Evolutionary conservation across 2,329 filamentous ascomycete genomes (phyloP), one percentile per base, ranked within the genome.

Genomic region (Claviceps sp.): DNA sequence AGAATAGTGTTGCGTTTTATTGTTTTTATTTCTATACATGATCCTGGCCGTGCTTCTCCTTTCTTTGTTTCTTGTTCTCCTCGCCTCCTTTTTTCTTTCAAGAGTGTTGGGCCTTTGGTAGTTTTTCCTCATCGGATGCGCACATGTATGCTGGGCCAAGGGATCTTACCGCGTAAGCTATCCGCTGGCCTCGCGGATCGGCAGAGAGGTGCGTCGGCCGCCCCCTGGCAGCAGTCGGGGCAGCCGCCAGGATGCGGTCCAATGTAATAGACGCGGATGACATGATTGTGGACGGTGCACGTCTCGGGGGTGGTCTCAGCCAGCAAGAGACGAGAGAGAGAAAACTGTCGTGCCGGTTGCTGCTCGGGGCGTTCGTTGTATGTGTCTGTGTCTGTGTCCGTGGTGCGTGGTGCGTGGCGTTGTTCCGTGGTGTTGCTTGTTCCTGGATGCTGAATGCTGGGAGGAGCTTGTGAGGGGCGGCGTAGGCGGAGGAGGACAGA

Each of bases 171-270:
- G 91, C 88, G 69, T 98, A 98, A 54, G 88, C 86, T 70, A 98
- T 84, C 58, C 88, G 81, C 71, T 96, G 85, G 58, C 93, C 91
- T 69, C 95, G 95, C 56, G 84, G 71, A 68, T 97, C 91, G 44
- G 82, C 79, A 40, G 88, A 94, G 48, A 98, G 82, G 64, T 88
- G 88, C 13, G 91, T 96, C 54, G 91, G 85, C 66, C 90, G 85
- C 54, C 90, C 91, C 59, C 93, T 82, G 52, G 80, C 82, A 30
- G 91, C 96, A 52, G 81, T 82, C 51, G 93, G 93, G 57, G 85
- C 80, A 34, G 93, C 85, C 46, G 90, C 93, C 68, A 94, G 85
- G 62, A 95, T 91, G 66, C 77, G 78, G 55, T 80, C 72, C 60
- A 82, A 70, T 46, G 71, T 70, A 61, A 84, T 75, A 52, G 79